These are phyloP conservation scores for Colletotrichum endophyticum DNA, from an alignment of 2,329 filamentous ascomycete genomes.

Conservation along the genomic window DNA sequence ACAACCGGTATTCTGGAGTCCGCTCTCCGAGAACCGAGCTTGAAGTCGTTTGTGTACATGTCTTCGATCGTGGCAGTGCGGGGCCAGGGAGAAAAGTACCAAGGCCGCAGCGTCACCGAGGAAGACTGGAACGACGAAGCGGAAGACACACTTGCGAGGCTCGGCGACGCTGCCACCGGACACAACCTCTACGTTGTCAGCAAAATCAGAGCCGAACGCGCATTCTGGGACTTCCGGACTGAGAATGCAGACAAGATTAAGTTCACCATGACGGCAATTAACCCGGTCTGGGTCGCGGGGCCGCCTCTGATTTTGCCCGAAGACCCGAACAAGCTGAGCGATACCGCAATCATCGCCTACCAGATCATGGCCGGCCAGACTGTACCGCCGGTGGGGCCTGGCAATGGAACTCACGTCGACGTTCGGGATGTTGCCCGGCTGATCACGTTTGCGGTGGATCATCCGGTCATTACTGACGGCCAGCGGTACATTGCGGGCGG, in stretches of 20 bases:
- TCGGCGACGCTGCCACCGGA: slow-evolving; percentile 14
- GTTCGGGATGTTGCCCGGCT: slow-evolving; percentile 15
- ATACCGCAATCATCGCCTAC: slow-evolving; percentile 26
- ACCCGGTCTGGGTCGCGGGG: slow-evolving; percentile 16
- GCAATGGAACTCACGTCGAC: slow-evolving; percentile 12
- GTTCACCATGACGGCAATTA: slow-evolving; percentile 24
- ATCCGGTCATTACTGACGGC: neutral
- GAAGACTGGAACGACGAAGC: slow-evolving; percentile 36
- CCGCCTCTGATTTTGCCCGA: slow-evolving; percentile 14
- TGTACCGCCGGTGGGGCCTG: neutral
- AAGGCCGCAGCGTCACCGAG: slow-evolving; percentile 18
- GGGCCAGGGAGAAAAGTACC: neutral
- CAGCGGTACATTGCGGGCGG: slow-evolving; percentile 5
- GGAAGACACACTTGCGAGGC: slow-evolving; percentile 29
- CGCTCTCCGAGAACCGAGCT: slow-evolving; percentile 39
- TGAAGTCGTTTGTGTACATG: slow-evolving; percentile 38
- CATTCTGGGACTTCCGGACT: slow-evolving; percentile 31
- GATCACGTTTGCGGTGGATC: slow-evolving; percentile 1
- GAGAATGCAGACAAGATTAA: slow-evolving; percentile 27
- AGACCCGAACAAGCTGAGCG: slow-evolving; percentile 5
- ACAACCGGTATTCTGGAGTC: slow-evolving; percentile 43
- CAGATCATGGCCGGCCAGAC: slow-evolving; percentile 4
- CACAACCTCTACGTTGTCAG: slow-evolving; percentile 31
- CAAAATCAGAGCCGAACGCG: slow-evolving; percentile 34
- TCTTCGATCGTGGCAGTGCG: slow-evolving; percentile 25